phyloP scores from a whole-genome alignment of 208 protist genomes.

The Angomonas deanei region DNA sequence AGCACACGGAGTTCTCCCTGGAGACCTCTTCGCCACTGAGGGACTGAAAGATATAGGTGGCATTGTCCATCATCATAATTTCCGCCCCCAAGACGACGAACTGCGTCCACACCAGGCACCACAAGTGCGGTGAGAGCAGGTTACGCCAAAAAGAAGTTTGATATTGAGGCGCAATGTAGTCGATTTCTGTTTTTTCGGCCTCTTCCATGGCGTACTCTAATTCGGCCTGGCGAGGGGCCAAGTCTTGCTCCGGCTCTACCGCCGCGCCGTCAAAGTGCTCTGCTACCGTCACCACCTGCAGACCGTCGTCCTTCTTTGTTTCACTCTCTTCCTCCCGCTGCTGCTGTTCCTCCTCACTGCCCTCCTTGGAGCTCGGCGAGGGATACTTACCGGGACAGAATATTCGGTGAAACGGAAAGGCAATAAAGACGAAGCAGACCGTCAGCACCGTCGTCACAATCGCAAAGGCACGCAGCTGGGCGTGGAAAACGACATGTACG shows the following conservation, averaged over 20 bases:
- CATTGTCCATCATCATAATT: conserved; percentile 30
- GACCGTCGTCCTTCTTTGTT: neutral
- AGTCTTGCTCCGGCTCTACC: too few relatives aligned
- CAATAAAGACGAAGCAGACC: too few relatives aligned
- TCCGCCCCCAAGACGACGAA: conserved; percentile 18
- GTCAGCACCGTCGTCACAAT: too few relatives aligned
- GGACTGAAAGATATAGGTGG: conserved; percentile 23
- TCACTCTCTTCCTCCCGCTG: neutral
- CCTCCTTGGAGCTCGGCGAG: too few relatives aligned
- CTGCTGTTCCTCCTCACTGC: neutral
- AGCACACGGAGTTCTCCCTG: conserved; percentile 12
- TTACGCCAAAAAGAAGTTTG: too few relatives aligned
- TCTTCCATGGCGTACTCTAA: too few relatives aligned
- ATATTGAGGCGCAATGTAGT: conserved; percentile 40
- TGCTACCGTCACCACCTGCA: neutral
- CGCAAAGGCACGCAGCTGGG: too few relatives aligned
- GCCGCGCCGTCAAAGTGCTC: neutral
- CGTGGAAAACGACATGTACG: neutral
- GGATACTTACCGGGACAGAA: too few relatives aligned
- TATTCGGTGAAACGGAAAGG: too few relatives aligned
- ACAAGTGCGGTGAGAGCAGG: conserved; percentile 16
- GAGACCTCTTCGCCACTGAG: conserved; percentile 17
- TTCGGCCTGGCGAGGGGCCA: neutral
- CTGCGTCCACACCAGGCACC: conserved; percentile 17
- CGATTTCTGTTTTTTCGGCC: conserved; percentile 25